Evolutionary conservation across 805 yeast genomes (phyloP).

Genomic region (Naumovozyma castellii): DNA sequence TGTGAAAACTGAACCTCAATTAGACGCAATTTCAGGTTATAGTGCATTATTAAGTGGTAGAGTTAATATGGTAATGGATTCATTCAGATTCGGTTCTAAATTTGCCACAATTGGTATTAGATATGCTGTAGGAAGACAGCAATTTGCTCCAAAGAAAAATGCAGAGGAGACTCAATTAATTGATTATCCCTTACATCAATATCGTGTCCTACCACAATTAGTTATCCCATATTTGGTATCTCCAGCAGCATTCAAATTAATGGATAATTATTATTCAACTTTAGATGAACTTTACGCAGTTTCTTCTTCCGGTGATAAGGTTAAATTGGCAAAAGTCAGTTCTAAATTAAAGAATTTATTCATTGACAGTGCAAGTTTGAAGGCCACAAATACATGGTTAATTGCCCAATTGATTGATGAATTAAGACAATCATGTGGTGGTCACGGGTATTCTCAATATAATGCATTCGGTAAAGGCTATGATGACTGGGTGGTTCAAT

Average conservation of each 20-base stretch:
- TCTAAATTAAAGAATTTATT: constrained; percentile 63
- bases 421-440: constrained; percentile 90
- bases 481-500: constrained; percentile 93
- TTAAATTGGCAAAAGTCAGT: constrained; percentile 33
- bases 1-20: constrained; percentile 46
- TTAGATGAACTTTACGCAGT: constrained; percentile 47
- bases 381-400: constrained; percentile 85
- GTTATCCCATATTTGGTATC: constrained; percentile 71
- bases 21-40: constrained; percentile 75
- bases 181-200: constrained; percentile 84
- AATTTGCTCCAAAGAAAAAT: constrained; percentile 42
- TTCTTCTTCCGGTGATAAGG: constrained; percentile 38
- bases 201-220: constrained; percentile 74
- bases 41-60: constrained; percentile 84
- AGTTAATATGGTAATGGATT: constrained; percentile 81
- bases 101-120: constrained; percentile 77
- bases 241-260: constrained; percentile 57
- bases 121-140: constrained; percentile 84
- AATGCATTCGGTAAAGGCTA: constrained; percentile 83
- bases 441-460: constrained; percentile 92
- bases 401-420: constrained; percentile 75
- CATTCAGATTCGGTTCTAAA: constrained; percentile 71
- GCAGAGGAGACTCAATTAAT: constrained; percentile 52
- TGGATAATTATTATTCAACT: constrained; percentile 40
- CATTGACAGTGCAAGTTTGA: constrained; percentile 76